Conservation (phyloP, 345 rosid genomes). For the Syzygium aromaticum region DNA sequence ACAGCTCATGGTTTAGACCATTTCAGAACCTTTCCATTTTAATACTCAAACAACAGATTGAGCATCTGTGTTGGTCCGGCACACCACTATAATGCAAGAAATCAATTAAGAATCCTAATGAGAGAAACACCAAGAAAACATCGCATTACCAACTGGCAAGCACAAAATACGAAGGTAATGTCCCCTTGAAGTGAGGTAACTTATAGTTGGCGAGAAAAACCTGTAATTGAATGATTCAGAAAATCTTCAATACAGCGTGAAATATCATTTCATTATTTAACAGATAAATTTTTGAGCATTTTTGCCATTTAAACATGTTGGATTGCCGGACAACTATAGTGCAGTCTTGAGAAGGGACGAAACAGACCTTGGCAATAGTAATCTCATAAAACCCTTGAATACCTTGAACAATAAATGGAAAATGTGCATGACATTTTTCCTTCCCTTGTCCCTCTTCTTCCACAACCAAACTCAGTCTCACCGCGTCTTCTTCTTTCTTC, state of each 20-base stretch:
- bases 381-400: not conserved
- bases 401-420: not conserved
- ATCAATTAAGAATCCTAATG: not conserved
- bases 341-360: not conserved
- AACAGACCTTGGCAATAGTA: not conserved
- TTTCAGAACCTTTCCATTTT: not conserved
- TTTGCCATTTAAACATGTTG: not conserved
- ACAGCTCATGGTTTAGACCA: not conserved
- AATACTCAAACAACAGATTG: not conserved
- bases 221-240: conserved; percentile 22
- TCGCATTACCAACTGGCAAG: conserved; percentile 61
- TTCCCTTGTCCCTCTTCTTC: no score
- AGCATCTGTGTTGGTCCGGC: not conserved
- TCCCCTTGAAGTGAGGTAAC: conserved; percentile 51
- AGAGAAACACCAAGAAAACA: not conserved
- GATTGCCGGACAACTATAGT: not conserved
- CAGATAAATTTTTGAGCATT: not conserved
- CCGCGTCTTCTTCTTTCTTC: no score
- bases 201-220: conserved; percentile 90
- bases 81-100: not conserved
- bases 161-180: conserved; percentile 63
- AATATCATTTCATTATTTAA: not conserved
- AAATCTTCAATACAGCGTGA: not conserved
- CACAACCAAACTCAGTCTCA: no score
- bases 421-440: no score